Conservation (phyloP, 163 green algal genomes). For the Scenedesmus sp. region DNA sequence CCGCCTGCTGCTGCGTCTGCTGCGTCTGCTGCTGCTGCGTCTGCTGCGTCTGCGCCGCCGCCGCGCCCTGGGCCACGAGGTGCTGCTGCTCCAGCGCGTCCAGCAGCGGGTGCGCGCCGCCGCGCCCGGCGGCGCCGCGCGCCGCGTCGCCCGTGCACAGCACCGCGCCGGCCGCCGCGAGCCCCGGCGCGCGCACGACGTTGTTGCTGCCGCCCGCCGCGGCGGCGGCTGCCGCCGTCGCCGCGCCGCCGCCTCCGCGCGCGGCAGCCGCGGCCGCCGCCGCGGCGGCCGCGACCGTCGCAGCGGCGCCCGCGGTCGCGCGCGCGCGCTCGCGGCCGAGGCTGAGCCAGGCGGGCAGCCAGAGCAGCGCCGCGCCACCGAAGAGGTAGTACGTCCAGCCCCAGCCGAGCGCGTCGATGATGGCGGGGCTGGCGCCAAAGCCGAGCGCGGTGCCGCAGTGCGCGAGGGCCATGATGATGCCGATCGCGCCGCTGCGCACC, state of each 20-base stretch:
- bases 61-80: slow-evolving; percentile 7
- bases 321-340: slow-evolving; percentile 18
- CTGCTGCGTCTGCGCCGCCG: not conserved
- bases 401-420: slow-evolving; percentile 61
- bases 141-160: too few relatives aligned
- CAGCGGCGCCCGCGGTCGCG: not conserved
- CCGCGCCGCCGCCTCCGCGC: not conserved
- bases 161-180: too few relatives aligned
- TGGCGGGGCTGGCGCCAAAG: slow-evolving; percentile 68
- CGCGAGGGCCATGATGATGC: slow-evolving; percentile 70
- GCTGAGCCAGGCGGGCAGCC: slow-evolving; percentile 78
- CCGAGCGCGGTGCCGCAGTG: slow-evolving; percentile 77
- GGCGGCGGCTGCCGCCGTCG: too few relatives aligned
- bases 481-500: slow-evolving; percentile 73
- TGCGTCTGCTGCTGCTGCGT: not conserved
- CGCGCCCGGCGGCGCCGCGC: not conserved
- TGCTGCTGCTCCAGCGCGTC: slow-evolving; percentile 32
- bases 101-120: slow-evolving; percentile 15
- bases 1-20: not conserved
- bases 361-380: slow-evolving; percentile 68
- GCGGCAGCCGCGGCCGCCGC: not conserved
- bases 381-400: slow-evolving; percentile 78
- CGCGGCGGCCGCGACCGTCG: slow-evolving; percentile 1
- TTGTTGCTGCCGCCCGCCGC: too few relatives aligned
- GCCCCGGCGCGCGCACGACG: too few relatives aligned